Evolutionary conservation across 768 basidiomycete species (phyloP).

Genomic region (Coprinopsis marcescibilis): DNA sequence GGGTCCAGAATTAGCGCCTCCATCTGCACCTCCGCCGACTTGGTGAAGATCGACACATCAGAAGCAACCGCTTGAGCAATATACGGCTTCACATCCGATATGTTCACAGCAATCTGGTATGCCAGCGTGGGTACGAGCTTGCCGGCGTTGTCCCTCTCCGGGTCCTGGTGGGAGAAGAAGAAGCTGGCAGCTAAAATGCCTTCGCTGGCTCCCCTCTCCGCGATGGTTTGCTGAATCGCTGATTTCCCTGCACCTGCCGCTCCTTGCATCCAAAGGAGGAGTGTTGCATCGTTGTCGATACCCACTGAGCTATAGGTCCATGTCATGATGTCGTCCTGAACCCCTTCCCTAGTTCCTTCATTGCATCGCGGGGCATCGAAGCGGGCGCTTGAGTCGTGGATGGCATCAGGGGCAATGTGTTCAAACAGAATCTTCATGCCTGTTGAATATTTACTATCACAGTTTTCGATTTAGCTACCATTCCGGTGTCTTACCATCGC

Average conservation of each 20-base stretch:
- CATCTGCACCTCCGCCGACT: conserved; percentile 1
- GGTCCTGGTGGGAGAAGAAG: conserved; percentile 7
- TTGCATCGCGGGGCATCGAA: background rate
- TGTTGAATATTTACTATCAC: too few species aligned
- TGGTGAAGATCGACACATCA: conserved; percentile 1
- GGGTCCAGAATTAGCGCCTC: background rate
- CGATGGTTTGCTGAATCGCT: conserved; percentile 5
- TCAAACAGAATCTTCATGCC: background rate
- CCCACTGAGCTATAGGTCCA: background rate
- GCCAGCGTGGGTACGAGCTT: conserved; percentile 4
- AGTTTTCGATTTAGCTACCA: too few species aligned
- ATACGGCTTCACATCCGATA: background rate
- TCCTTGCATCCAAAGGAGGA: conserved; percentile 3
- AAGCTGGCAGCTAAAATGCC: conserved; percentile 7
- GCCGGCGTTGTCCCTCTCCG: background rate
- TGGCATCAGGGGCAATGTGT: background rate
- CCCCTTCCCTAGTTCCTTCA: background rate
- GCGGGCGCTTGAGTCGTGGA: background rate
- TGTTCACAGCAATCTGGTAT: conserved; percentile 2
- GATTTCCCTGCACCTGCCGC: conserved; percentile 9
- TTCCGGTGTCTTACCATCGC: too few species aligned
- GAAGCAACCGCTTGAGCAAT: background rate
- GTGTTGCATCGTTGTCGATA: background rate
- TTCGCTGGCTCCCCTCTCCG: background rate
- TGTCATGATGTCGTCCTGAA: background rate